Evolutionary conservation across 257 asterid species (phyloP), one percentile per base, ranked within the genome.

Genomic region (Jasminum sambac): DNA sequence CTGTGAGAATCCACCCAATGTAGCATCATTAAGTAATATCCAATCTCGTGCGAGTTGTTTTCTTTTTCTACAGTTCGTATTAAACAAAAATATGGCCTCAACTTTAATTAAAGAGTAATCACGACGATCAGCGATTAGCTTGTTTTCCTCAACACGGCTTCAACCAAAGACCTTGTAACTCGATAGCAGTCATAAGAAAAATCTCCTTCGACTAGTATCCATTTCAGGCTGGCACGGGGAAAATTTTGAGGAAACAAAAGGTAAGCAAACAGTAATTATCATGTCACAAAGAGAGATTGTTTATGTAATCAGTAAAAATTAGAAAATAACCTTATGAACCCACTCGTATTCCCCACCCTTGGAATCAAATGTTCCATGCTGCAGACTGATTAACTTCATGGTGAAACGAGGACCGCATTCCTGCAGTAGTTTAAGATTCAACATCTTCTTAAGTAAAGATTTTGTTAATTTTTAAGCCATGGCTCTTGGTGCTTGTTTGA

Each of bases 321-420:
- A 65, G 78, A 14, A 55, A 61, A 16, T 77, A 74, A 90, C 96
- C 98, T 91, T 94, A 83, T 91, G 99, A 63, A 84, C 92, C 99
- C 99, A 94, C 81, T 94, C 98, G 66, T 83, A 94, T 83, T 94
- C 99, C 66, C 98, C 96, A 58, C 90, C 90, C 81, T 79, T 86
- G 0, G 98, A 84, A 76, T 91, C 96, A 69, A 94, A 94, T 38
- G 98, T 94, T 72, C 99, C 98, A 61, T 91, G 93, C 67, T 94
- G 96, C 64, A 94, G 88, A 78, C 96, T 91, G 73, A 77, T 80
- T 62, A 94, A 86, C 77, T 94, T 94, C 85, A 94, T 63, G 16
- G 96, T 89, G 84, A 94, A 94, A 65, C 88, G 86, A 65, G 99
- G 99, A 26, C 99, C 99, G 14, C 97, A 94, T 78, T 94, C 99